Evolutionary conservation across 202 grass and related monocot species (phyloP), one percentile per base, ranked within the genome.

Genomic region (Panicum virgatum): DNA sequence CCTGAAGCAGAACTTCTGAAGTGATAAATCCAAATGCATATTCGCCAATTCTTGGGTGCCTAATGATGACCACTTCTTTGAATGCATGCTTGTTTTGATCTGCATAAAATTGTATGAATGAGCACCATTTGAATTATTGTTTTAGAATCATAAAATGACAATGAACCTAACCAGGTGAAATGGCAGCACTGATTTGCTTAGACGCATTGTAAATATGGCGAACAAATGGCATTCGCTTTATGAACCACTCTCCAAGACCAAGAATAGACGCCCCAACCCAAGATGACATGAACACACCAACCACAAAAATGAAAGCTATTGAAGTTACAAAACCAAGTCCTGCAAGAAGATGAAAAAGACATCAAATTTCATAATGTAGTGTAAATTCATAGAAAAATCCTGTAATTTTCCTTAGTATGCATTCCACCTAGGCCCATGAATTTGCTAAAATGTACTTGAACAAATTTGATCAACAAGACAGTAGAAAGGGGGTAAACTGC

Each of bases 1-100:
- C 94, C 94, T 93, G 94, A 80, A 97, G 91, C 54, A 91, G 84
- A 82, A 97, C 88, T 62, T 81, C 80, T 36, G 91, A 97, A 79
- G 94, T 97, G 67, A 93, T 93, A 83, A 97, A 97, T 80, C 94
- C 94, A 84, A 97, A 93, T 81, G 90, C 94, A 79, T 97, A 97
- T 89, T 97, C 94, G 0, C 90, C 94, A 75, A 97, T 65, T 84
- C 94, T 88, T 38, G 94, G 94, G 60, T 97, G 94, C 81, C 88
- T 91, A 87, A 89, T 84, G 75, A 97, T 93, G 82, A 86, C 90
- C 62, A 97, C 86, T 91, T 97, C 94, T 75, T 97, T 93, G 75
- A 97, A 97, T 63, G 94, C 94, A 85, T 93, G 90, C 46, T 88
- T 91, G 72, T 97, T 97, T 80, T 93, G 91, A 84, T 97, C 94